Conservation (phyloP, 2,329 filamentous ascomycete species). For the Exophiala viscosa region DNA sequence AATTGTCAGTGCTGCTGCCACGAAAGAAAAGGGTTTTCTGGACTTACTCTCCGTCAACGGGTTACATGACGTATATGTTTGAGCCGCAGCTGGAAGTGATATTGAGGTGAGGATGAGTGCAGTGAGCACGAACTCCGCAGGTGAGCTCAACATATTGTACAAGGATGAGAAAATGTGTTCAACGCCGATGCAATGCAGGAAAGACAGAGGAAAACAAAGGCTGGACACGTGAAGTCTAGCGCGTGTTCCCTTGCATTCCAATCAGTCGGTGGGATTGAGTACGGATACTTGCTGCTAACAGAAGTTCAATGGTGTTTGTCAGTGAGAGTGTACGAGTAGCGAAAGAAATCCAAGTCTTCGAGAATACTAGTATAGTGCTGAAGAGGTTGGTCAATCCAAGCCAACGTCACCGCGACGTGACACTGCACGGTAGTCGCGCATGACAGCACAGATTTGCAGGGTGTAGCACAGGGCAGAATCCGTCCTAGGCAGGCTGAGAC, state of each 20-base stretch:
- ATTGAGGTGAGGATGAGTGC: constrained; percentile 17
- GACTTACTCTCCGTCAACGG: constrained; percentile 39
- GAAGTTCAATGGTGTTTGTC: neutral
- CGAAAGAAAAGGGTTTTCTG: neutral
- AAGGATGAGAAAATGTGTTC: constrained; percentile 4
- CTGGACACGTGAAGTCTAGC: constrained; percentile 4
- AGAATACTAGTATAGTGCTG: no score
- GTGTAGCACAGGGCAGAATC: no score
- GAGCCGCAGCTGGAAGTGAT: constrained; percentile 32
- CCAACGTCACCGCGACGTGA: no score
- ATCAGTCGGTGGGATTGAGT: neutral
- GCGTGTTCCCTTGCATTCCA: neutral
- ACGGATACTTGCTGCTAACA: neutral
- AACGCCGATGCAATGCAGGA: constrained; percentile 24
- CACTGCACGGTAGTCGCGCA: no score
- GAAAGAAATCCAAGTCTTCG: neutral
- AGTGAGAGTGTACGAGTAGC: neutral
- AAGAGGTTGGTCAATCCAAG: no score
- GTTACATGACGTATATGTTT: constrained; percentile 45
- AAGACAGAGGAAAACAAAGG: constrained; percentile 3
- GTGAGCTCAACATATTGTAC: constrained; percentile 19
- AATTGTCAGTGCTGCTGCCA: constrained; percentile 1
- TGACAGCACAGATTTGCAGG: no score
- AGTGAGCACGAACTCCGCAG: constrained; percentile 12
- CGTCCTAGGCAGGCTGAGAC: neutral